Evolutionary conservation across 306 rosid species (phyloP).

Genomic region (Echinosophora koreensis): DNA sequence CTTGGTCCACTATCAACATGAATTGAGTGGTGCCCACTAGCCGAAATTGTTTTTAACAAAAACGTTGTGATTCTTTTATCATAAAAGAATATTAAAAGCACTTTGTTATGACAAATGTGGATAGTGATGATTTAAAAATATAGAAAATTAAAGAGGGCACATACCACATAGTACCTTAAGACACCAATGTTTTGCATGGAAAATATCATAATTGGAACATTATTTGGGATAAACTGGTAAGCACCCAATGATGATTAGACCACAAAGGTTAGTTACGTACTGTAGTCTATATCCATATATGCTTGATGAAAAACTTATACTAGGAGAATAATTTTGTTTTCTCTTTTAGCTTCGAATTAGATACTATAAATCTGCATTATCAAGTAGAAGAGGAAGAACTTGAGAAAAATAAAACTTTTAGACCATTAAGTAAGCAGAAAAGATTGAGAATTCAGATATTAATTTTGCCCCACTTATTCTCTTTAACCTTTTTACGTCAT

Average conservation of each 20-base stretch:
- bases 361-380: constrained; percentile 17
- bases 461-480: constrained; percentile 8
- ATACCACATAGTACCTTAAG: neutral
- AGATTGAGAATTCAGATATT: constrained; percentile 31
- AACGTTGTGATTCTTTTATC: constrained; percentile 40
- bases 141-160: neutral
- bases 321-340: constrained; percentile 36
- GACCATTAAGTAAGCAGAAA: constrained; percentile 26
- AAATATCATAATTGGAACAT: neutral
- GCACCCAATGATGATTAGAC: constrained; percentile 36
- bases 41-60: constrained; percentile 13
- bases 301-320: constrained; percentile 20
- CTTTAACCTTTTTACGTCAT: constrained; percentile 46
- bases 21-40: constrained; percentile 4
- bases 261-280: constrained; percentile 29
- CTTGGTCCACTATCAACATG: constrained; percentile 40
- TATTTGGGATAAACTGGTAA: constrained; percentile 11
- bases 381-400: neutral
- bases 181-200: neutral
- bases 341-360: constrained; percentile 43
- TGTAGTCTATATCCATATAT: neutral
- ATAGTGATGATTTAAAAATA: neutral
- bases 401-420: constrained; percentile 22
- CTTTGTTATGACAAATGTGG: constrained; percentile 30
- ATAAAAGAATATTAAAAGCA: constrained; percentile 35